A percentile compares a stretch with the other conserved stretches of the same genome.
Conservation (phyloP, 805 yeast species). For the Zygosaccharomyces gambellarensis region DNA sequence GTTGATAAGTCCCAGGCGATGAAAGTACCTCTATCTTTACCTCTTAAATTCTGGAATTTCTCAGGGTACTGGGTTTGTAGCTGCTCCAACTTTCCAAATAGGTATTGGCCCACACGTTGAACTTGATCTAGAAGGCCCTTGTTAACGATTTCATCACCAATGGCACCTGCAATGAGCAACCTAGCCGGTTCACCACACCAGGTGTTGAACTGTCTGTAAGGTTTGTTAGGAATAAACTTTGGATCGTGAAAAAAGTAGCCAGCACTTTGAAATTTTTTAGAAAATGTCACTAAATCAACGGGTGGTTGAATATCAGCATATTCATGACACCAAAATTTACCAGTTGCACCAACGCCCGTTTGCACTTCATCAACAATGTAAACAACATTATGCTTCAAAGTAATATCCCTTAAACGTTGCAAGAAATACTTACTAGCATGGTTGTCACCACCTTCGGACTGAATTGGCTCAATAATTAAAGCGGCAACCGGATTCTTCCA, state of each 20-base stretch:
- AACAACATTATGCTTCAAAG: conserved; percentile 51
- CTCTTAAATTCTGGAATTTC: conserved; percentile 49
- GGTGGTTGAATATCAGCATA: conserved; percentile 58
- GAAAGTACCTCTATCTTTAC: conserved; percentile 58
- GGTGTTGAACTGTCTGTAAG: conserved; percentile 70
- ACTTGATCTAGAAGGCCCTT: conserved; percentile 47
- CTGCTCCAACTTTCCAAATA: conserved; percentile 40
- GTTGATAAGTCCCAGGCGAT: conserved; percentile 58
- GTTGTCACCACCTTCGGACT: conserved; percentile 74
- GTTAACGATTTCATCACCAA: conserved; percentile 49
- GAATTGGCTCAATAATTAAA: conserved; percentile 81
- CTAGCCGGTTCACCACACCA: conserved; percentile 77
- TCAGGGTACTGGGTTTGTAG: conserved; percentile 39
- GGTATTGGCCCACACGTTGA: conserved; percentile 50
- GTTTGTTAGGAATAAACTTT: conserved; percentile 51
- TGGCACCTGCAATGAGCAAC: conserved; percentile 58
- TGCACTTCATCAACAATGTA: conserved; percentile 70
- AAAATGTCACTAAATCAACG: conserved; percentile 66
- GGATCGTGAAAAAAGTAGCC: conserved; percentile 64
- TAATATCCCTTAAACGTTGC: conserved; percentile 58
- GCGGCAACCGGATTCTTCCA: conserved; percentile 85
- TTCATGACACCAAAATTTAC: conserved; percentile 70
- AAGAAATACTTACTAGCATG: conserved; percentile 59
- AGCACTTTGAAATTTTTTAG: conserved; percentile 69
- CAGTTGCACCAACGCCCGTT: conserved; percentile 71